Evolutionary conservation across 2,329 filamentous ascomycete species (phyloP).

Genomic region (Pestalotiopsis sp.): DNA sequence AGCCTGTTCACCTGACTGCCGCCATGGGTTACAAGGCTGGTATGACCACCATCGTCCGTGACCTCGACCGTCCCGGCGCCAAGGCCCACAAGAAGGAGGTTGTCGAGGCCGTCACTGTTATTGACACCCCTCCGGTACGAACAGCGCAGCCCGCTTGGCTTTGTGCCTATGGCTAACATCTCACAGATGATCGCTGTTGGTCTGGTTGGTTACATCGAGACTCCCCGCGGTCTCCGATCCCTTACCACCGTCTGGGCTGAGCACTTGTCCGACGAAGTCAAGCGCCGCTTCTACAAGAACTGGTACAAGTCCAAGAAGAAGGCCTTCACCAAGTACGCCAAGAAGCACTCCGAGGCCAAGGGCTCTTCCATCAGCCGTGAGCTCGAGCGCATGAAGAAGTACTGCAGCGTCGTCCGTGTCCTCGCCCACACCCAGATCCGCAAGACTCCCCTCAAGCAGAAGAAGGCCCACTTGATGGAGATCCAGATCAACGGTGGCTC

Average conservation of each 20-base stretch:
- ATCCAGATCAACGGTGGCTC: slow-evolving; percentile 99
- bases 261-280: slow-evolving; percentile 97
- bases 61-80: slow-evolving; percentile 97
- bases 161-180: slow-evolving; percentile 74
- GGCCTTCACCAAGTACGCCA: slow-evolving; percentile 99
- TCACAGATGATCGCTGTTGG: slow-evolving; percentile 98
- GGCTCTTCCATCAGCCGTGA: slow-evolving; percentile 92
- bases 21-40: slow-evolving; percentile 99
- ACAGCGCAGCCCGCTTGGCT: slow-evolving; percentile 81
- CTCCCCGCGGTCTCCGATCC: slow-evolving; percentile 97
- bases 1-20: slow-evolving; percentile 98
- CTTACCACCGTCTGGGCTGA: slow-evolving; percentile 99
- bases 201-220: slow-evolving; percentile 99
- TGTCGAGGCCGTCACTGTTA: slow-evolving; percentile 84
- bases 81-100: slow-evolving; percentile 99
- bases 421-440: slow-evolving; percentile 99
- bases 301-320: slow-evolving; percentile 99
- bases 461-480: slow-evolving; percentile 99
- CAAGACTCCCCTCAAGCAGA: slow-evolving; percentile 99
- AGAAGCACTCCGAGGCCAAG: slow-evolving; percentile 96
- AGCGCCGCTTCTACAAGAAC: slow-evolving; percentile 99
- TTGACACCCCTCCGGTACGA: slow-evolving; percentile 95
- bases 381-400: slow-evolving; percentile 99
- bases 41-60: slow-evolving; percentile 99
- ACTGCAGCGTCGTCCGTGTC: slow-evolving; percentile 99